Base-by-base conservation (phyloP, 2,329 filamentous ascomycete genomes). In the Chaetomium globosum region DNA sequence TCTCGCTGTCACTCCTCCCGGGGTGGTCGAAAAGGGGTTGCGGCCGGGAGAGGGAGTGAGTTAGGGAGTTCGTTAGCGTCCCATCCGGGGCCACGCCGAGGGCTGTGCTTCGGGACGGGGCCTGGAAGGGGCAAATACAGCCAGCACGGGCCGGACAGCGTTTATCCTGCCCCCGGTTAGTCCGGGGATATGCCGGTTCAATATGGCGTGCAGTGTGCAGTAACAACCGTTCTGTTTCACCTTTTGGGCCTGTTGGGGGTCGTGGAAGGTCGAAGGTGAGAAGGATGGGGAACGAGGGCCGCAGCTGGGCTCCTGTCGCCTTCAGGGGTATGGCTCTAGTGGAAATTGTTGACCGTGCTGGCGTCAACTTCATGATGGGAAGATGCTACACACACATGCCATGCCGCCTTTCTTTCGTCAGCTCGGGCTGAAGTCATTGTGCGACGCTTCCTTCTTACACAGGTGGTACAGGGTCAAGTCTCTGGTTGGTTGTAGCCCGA, bases 151-250 rank as follows among this genome's bases (percentile, higher is more conserved):
- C 59, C 59, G 59, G 21, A 23, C n/a, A 53, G 59, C 49, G 59
- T 61, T 61, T 61, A 61, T 61, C 59, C 59, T 61, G 31, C 16
- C 30, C 23, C 48, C 46, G 31, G 59, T 26, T 26, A 19, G 46
- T 7, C 53, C 59, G 59, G 59, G 21, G 48, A 54, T 54, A 61
- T 61, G 31, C 59, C 59, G 48, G 59, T 26, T 61, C 33, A 61
- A 33, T 53, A 36, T 39, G 49, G 28, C 16, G 12, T 61, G 48
- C 31, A 31, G 39, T 49, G 21, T 53, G 23, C 33, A 43, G 48
- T 61, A 30, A n/a, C n/a, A n/a, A n/a, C 23, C 23, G 49, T 53
- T 43, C 3, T 33, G 21, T 53, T 58, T 53, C 51, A 43, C 28
- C n/a, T 12, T 56, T 12, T 56, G 33, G 54, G 21, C 39, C 33